These are phyloP conservation scores for Citrullus mucosospermus DNA, from an alignment of 306 rosid species.

Conservation along the genomic window DNA sequence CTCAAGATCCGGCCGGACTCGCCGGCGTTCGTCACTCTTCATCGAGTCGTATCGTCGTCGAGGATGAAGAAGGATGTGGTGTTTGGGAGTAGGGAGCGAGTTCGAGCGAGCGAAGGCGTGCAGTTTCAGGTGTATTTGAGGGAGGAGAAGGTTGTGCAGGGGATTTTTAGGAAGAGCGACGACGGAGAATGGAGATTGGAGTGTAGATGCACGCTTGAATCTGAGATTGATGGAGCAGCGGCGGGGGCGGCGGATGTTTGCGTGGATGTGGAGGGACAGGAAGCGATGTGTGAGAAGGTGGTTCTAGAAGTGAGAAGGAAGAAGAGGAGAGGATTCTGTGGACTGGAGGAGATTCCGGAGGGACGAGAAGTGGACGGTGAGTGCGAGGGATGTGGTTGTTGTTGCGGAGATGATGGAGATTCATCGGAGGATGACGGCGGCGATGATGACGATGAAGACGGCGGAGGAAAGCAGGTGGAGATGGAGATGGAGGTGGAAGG, in stretches of 20 bases:
- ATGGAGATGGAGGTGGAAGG: slow-evolving; percentile 16
- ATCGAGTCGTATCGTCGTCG: slow-evolving; percentile 15
- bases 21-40: slow-evolving; percentile 26
- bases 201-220: slow-evolving; percentile 22
- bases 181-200: slow-evolving; percentile 29
- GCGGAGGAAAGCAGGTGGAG: neutral
- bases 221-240: neutral
- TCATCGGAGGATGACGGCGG: slow-evolving; percentile 13
- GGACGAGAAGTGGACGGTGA: slow-evolving; percentile 14
- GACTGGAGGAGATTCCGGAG: slow-evolving; percentile 40
- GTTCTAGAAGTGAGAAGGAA: slow-evolving; percentile 9
- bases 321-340: slow-evolving; percentile 12
- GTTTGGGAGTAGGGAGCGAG: slow-evolving; percentile 32
- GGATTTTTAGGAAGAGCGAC: slow-evolving; percentile 23
- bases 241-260: slow-evolving; percentile 18
- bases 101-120: slow-evolving; percentile 21
- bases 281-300: slow-evolving; percentile 25
- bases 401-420: neutral
- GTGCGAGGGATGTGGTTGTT: slow-evolving; percentile 14
- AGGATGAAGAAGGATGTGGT: slow-evolving; percentile 1
- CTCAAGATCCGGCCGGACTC: slow-evolving; percentile 23
- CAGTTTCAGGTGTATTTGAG: slow-evolving; percentile 27
- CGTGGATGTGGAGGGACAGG: slow-evolving; percentile 33
- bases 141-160: slow-evolving; percentile 33
- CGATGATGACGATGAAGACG: slow-evolving; percentile 1